A percentile compares a stretch with the other conserved stretches of the same genome.
phyloP scores from a whole-genome alignment of 2,329 filamentous ascomycete species.

The Colletotrichum phormii region DNA sequence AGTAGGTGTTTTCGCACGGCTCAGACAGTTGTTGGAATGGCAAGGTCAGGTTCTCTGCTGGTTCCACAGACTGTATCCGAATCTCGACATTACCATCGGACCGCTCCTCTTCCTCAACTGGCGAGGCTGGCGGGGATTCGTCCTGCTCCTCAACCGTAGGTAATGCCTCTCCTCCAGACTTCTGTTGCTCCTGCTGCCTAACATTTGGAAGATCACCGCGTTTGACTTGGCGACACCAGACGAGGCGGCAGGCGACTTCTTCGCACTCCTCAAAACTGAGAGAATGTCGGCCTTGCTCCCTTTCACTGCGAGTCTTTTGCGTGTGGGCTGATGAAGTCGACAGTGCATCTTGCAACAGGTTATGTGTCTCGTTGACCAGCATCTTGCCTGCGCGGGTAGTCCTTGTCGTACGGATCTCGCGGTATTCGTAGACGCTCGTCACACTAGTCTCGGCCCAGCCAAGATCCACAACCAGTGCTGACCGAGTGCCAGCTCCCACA shows the following conservation, averaged over 20 bases:
- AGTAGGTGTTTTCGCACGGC: slow-evolving; percentile 80
- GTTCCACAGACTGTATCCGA: slow-evolving; percentile 58
- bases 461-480: slow-evolving; percentile 88
- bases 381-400: slow-evolving; percentile 80
- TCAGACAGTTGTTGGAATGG: slow-evolving; percentile 78
- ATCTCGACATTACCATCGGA: slow-evolving; percentile 51
- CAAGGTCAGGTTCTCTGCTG: slow-evolving; percentile 67
- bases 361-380: slow-evolving; percentile 77
- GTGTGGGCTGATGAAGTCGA: slow-evolving; percentile 2
- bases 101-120: slow-evolving; percentile 38
- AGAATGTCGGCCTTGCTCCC: slow-evolving; percentile 45
- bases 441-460: slow-evolving; percentile 93
- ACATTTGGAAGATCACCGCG: neutral
- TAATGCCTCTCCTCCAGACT: slow-evolving; percentile 50
- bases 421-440: slow-evolving; percentile 90
- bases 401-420: slow-evolving; percentile 78
- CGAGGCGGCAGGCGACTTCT: slow-evolving; percentile 78
- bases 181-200: slow-evolving; percentile 26
- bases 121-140: slow-evolving; percentile 47
- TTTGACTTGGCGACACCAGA: slow-evolving; percentile 73
- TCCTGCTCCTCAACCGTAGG: slow-evolving; percentile 69
- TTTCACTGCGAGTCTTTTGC: slow-evolving; percentile 9
- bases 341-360: slow-evolving; percentile 65
- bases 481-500: slow-evolving; percentile 84
- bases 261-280: slow-evolving; percentile 84